phyloP scores from a whole-genome alignment of 306 rosid genomes.

The Pachyrhizus erosus region DNA sequence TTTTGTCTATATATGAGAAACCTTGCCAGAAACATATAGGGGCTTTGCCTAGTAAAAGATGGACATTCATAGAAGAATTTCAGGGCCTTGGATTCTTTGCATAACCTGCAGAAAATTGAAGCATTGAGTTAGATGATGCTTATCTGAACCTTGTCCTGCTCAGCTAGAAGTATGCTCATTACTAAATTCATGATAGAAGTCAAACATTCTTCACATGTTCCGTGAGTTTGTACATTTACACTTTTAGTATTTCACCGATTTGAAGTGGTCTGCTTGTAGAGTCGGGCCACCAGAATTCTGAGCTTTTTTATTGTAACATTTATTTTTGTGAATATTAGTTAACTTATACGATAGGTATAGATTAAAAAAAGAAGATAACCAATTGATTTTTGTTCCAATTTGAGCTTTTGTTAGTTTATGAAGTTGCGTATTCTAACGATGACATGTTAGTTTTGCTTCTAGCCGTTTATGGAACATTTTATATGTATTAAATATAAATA shows the following conservation, averaged over 20 bases:
- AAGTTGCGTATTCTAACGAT: neutral
- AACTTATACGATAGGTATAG: constrained; percentile 37
- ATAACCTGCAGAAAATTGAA: neutral
- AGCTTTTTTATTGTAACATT: neutral
- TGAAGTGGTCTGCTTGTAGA: constrained; percentile 45
- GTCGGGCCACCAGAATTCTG: constrained; percentile 37
- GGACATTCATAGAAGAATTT: constrained; percentile 1
- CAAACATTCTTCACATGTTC: constrained; percentile 32
- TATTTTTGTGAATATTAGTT: constrained; percentile 46
- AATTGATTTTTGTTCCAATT: constrained; percentile 34
- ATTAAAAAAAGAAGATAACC: constrained; percentile 4
- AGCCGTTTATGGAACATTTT: neutral
- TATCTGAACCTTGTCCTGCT: neutral
- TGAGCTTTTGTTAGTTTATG: neutral
- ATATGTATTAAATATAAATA: neutral
- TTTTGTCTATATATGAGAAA: constrained; percentile 10
- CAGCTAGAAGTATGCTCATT: constrained; percentile 22
- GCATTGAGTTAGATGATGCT: constrained; percentile 9
- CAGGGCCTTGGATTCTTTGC: constrained; percentile 31
- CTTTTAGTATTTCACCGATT: constrained; percentile 32
- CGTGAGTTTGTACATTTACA: constrained; percentile 44
- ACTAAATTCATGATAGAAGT: constrained; percentile 45
- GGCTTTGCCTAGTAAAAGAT: constrained; percentile 14
- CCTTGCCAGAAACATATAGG: neutral
- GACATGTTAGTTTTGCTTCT: neutral